phyloP scores from a whole-genome alignment of 106 monocot species.

The Posidonia australis region DNA sequence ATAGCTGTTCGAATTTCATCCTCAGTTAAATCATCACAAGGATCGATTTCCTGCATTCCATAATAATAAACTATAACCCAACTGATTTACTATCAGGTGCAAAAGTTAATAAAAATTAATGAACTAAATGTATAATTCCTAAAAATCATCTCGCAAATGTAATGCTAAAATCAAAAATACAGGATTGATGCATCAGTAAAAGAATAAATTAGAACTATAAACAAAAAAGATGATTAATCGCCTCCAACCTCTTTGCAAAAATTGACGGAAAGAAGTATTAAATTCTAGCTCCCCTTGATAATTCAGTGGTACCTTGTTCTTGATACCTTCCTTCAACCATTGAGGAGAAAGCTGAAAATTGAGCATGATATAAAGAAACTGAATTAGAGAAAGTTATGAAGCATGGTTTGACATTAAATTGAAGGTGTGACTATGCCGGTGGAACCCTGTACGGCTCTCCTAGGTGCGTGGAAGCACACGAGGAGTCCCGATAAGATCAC shows the following conservation, averaged over 20 bases:
- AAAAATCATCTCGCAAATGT: too few relatives aligned
- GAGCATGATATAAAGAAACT: neutral
- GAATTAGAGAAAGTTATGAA: too few relatives aligned
- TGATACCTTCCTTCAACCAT: constrained; percentile 22
- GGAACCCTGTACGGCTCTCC: too few relatives aligned
- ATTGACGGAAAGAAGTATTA: constrained; percentile 17
- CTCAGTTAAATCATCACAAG: constrained; percentile 31
- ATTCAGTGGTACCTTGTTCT: constrained; percentile 21
- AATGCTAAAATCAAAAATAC: too few relatives aligned
- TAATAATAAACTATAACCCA: neutral
- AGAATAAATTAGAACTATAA: neutral
- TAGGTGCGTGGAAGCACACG: too few relatives aligned
- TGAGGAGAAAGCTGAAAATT: constrained; percentile 22
- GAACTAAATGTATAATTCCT: neutral
- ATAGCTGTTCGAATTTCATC: constrained; percentile 29
- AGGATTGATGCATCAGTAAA: too few relatives aligned
- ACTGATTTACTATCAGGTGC: neutral
- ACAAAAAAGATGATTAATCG: constrained; percentile 5
- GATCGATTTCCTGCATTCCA: constrained; percentile 27
- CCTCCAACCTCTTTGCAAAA: constrained; percentile 24
- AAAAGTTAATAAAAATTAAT: neutral
- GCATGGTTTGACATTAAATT: too few relatives aligned
- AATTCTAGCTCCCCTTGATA: constrained; percentile 20
- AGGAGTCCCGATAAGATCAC: too few relatives aligned
- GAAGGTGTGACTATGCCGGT: too few relatives aligned